Base-by-base conservation (phyloP, 164 flowering plant species). In the Dillenia suffruticosa region DNA sequence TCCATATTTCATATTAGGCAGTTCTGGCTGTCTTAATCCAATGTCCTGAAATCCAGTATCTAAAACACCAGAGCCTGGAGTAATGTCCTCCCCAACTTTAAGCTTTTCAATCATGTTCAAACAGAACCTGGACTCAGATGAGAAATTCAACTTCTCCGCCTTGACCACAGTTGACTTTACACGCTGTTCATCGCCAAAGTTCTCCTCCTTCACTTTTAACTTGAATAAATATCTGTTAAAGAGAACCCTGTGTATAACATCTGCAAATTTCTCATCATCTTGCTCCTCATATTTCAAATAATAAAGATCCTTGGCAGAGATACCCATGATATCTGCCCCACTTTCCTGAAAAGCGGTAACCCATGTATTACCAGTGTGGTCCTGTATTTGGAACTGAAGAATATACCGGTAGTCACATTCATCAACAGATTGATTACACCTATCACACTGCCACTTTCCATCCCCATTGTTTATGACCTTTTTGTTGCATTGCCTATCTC, bases 281-380 rank as follows among this genome's bases (percentile, higher is more conserved):
- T 84, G 89, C 56, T 83, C 83, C 63, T 85, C 95, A 68, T 74
- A 58, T 63, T 90, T 92, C 73, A 92, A 43, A 54, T 44, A 47
- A 61, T 82, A 84, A 82, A 95, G 59, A 1, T 80, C 84, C 63
- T 92, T 88, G 2, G 99, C 99, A 61, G 95, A 57, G 14, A 83
- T 51, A 57, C 98, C 96, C 82, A 95, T 67, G 49, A 95, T 82
- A 61, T 92, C 95, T 72, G 84, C 92, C 11, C 95, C 99, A 58
- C 66, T 40, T 71, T 95, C 99, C 77, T 95, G 98, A 64, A 95
- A 95, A n/a, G 93, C 97, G 64, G 98, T 95, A 45, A 84, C 97
- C 94, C 95, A 95, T 15, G 95, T 86, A 44, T 78, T 13, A 58
- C 96, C 96, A 12, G 97, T 88, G 57, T 90, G 91, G 52, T 95